Evolutionary conservation across 2,329 filamentous ascomycete genomes (phyloP), one percentile per base, ranked within the genome.

Genomic region (Graphilbum sp.): DNA sequence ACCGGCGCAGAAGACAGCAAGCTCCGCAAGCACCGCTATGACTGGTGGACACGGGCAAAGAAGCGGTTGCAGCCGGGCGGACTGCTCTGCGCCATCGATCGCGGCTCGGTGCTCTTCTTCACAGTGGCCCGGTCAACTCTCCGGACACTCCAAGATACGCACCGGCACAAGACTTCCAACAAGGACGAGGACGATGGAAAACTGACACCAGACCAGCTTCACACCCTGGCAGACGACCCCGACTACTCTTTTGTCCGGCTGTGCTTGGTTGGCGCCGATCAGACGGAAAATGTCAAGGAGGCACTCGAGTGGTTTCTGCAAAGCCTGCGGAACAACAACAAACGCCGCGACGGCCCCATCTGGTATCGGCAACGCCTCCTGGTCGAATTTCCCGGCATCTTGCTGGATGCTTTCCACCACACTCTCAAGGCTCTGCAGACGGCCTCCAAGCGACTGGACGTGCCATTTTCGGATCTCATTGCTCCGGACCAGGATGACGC

Each of bases 301-400:
- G 38, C 23, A 2, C 20, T 40, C 2, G 17, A 17, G 10, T 35
- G 33, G 27, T 30, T 12, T n/a, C 27, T 30, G 1, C 32, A 43
- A 7, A 49, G 53, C 19, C 32, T 56, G 2, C 9, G 36, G 0
- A 41, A 49, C n/a, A 46, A 49, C 2, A 46, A 59, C 6, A 60
- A 56, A 55, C 57, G 47, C 43, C 47, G 44, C 13, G 37, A 41
- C 9, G 41, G 45, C 24, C 48, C 42, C 0, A 15, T 4, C 11
- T 2, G 20, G 2, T 29, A 7, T 6, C 29, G 32, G 0, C 36
- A 35, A 20, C n/a, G 20, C 5, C 46, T 47, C 15, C 56, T 79
- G 1, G 60, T 79, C 1, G 75, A 79, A 44, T 78, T 79, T 40
- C 75, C 73, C 0, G 69, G 67, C 0, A 56, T 79, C 4, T 51